Base-by-base conservation (phyloP, 352 stramenopile species). In the Phytophthora hibernalis region DNA sequence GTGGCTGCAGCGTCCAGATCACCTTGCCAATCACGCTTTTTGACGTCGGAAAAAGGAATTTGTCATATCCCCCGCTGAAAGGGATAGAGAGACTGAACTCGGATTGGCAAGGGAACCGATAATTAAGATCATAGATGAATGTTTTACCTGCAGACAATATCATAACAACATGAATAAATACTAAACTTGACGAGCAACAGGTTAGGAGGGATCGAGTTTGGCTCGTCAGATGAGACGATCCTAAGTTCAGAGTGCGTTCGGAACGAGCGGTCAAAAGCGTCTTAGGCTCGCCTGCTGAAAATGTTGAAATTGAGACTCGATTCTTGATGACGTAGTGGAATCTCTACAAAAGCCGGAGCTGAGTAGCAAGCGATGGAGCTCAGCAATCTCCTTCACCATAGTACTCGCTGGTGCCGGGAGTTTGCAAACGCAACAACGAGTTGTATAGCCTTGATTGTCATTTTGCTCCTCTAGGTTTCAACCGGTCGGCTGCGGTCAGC, bases 351-450 rank as follows among this genome's bases (percentile, higher is more conserved):
- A 31, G 16, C 20, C 42, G 18, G n/a, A 24, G 28, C 8, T 9
- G 28, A 12, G 28, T 9, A 13, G 12, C 35, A 42, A 42, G 33
- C 35, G 16, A 13, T 40, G 33, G 15, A 11, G n/a, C 33, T 40
- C 33, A 38, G 2, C 31, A 38, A 15, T 10, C 31, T 28, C 24
- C 24, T 28, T 5, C 24, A 5, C 5, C 24, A 31, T 10, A 31
- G 28, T 9, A 31, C 28, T 31, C 28, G 28, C 28, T 7, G 2
- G 5, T 28, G 24, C 24, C 24, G 24, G 24, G 24, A 28, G 24
- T n/a, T 31, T 28, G 43, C 26, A 50, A 56, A 56, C 5, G 31
- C 31, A n/a, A n/a, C n/a, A n/a, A n/a, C n/a, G n/a, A n/a, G n/a
- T n/a, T n/a, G n/a, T n/a, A n/a, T n/a, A n/a, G n/a, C n/a, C n/a